Conservation (phyloP, 1,284 basidiomycete species). For the Ustilago sp. region DNA sequence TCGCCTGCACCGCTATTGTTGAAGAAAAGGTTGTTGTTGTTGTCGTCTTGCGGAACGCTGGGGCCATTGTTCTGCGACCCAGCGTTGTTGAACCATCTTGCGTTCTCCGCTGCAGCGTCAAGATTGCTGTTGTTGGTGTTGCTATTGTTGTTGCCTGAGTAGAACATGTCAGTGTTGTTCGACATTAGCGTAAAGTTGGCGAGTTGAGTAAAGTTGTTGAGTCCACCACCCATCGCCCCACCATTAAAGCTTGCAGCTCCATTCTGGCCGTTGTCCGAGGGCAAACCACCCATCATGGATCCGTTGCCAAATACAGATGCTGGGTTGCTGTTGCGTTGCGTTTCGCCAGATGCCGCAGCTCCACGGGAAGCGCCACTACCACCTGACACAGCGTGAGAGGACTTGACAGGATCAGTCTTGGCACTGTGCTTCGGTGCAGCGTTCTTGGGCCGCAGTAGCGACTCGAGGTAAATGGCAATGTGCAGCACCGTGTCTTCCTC, state of each 20-base stretch:
- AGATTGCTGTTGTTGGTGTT: neutral
- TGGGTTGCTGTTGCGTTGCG: neutral
- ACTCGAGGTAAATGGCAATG: slow-evolving; percentile 49
- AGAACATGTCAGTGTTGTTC: slow-evolving; percentile 38
- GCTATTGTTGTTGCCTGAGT: slow-evolving; percentile 17
- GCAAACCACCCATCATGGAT: neutral
- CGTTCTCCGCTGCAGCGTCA: neutral
- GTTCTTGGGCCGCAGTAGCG: slow-evolving; percentile 42
- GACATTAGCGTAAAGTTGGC: slow-evolving; percentile 40
- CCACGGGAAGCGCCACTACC: neutral
- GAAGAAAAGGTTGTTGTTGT: slow-evolving; percentile 16
- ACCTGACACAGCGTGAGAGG: neutral
- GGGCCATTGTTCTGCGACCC: neutral
- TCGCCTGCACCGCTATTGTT: slow-evolving; percentile 4
- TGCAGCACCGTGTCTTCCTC: slow-evolving; percentile 45
- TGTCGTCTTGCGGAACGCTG: neutral
- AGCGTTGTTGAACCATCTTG: slow-evolving; percentile 16
- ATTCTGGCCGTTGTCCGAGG: slow-evolving; percentile 2
- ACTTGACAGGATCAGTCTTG: neutral
- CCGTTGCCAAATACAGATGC: neutral
- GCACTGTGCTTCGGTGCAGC: slow-evolving; percentile 18
- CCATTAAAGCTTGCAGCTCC: neutral
- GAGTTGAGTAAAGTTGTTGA: slow-evolving; percentile 24
- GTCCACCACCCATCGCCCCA: neutral
- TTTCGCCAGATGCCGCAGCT: neutral